Base-by-base conservation (phyloP, 495 filamentous ascomycete genomes). In the Stereocaulon alpinum region DNA sequence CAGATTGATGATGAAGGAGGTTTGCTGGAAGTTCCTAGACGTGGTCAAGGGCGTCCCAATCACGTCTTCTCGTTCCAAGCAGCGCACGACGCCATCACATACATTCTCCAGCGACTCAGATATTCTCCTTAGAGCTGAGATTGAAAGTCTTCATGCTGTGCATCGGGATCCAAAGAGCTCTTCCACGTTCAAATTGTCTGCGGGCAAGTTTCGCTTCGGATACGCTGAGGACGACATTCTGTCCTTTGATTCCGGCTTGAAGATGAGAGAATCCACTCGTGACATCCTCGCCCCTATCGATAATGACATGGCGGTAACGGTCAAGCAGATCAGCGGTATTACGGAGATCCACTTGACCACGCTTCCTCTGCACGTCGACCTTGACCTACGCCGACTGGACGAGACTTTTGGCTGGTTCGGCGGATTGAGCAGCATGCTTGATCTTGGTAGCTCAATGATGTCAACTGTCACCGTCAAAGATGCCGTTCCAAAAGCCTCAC, bases 351-450 rank as follows among this genome's bases (percentile, higher is more conserved):
- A 86, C n/a, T 64, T 95, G n/a, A 79, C 77, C n/a, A 95, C 91
- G 2, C 76, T 93, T 15, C 90, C 92, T 2, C 69, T 97, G 1
- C 82, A 86, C 56, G 59, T 97, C 6, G 80, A 80, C 58, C 67
- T 97, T 30, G 88, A 97, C 70, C 75, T 96, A 12, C 85, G 85
- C 61, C 82, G 80, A 42, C 66, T 97, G 14, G 94, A 99, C 63
- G 92, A 95, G 54, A 86, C 86, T 5, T 80, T 97, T 54, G 80
- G 82, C 34, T 91, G 88, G 78, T 88, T 96, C 67, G 94, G 93
- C 17, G 94, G 94, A 0, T 74, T 99, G 20, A 96, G 92, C 67
- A 89, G 89, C 61, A 86, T 99, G 47, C 72, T 99, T 34, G 92
- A 91, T 62, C 80, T 95, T 62, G 85, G 90, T 53, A 88, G 80